Percentiles rank a stretch among this genome's conserved stretches.
phyloP scores from a whole-genome alignment of 257 asterid genomes.

The Nicotiana tabacum region DNA sequence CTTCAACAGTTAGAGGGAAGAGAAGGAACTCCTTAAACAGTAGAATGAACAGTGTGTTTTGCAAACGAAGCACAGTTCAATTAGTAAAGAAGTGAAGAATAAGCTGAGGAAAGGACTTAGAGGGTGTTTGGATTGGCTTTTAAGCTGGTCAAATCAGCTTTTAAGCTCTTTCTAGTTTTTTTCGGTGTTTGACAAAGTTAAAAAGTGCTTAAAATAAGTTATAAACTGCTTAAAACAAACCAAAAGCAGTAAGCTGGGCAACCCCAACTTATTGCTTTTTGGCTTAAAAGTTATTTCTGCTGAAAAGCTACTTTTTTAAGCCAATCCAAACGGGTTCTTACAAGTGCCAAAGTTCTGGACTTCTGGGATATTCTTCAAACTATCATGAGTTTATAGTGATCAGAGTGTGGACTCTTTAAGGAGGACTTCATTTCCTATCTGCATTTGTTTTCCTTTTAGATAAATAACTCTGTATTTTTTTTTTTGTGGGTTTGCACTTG shows the following conservation, averaged over 20 bases:
- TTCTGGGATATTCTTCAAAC: not conserved
- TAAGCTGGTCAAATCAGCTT: no score
- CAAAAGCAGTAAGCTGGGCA: no score
- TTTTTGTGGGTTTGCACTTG: not conserved
- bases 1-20: not conserved
- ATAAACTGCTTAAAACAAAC: no score
- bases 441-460: not conserved
- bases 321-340: no score
- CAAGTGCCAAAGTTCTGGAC: not conserved
- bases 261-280: no score
- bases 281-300: no score
- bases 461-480: not conserved
- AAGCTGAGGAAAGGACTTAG: not conserved
- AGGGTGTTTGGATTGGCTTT: no score
- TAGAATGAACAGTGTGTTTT: not conserved
- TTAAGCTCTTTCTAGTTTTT: no score
- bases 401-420: not conserved
- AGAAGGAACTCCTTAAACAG: not conserved
- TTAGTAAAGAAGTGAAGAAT: not conserved
- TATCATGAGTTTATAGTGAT: not conserved
- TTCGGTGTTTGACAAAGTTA: no score
- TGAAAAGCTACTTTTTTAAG: no score
- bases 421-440: not conserved
- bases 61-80: not conserved
- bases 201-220: no score